These are phyloP conservation scores for Nevesoporus exiguus DNA, from an alignment of 768 basidiomycete genomes.

Conservation along the genomic window DNA sequence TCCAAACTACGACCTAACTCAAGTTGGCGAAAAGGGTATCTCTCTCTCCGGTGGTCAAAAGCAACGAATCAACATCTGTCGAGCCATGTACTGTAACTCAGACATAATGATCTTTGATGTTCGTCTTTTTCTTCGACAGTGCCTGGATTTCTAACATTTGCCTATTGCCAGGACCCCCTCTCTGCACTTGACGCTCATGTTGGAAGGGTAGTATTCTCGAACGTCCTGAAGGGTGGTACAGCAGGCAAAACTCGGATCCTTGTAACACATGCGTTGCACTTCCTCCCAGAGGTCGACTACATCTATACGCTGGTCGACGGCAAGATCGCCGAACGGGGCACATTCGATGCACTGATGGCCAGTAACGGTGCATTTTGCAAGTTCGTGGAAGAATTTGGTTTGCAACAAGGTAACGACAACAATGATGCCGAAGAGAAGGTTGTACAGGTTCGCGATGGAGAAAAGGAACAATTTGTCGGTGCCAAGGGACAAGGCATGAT, in stretches of 20 bases:
- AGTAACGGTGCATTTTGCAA: slow-evolving; percentile 64
- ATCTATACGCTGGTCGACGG: slow-evolving; percentile 80
- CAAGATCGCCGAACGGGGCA: slow-evolving; percentile 73
- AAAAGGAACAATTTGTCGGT: slow-evolving; percentile 33
- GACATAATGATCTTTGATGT: slow-evolving; percentile 85
- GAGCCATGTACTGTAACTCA: slow-evolving; percentile 81
- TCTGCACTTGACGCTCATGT: slow-evolving; percentile 94
- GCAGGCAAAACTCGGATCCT: slow-evolving; percentile 77
- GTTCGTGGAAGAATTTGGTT: slow-evolving; percentile 75
- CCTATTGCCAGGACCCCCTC: slow-evolving; percentile 58
- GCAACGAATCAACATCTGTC: slow-evolving; percentile 81
- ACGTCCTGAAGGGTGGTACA: slow-evolving; percentile 66
- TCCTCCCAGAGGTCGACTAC: slow-evolving; percentile 84
- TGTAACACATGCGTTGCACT: slow-evolving; percentile 90
- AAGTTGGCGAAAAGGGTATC: slow-evolving; percentile 86
- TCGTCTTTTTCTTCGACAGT: slow-evolving; percentile 7
- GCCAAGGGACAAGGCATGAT: slow-evolving; percentile 57
- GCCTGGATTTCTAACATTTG: neutral
- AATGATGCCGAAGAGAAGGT: slow-evolving; percentile 37
- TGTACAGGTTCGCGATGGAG: slow-evolving; percentile 30
- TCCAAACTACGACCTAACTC: slow-evolving; percentile 73
- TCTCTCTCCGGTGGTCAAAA: slow-evolving; percentile 81
- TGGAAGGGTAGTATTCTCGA: slow-evolving; percentile 81
- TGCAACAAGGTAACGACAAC: slow-evolving; percentile 47
- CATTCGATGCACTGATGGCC: slow-evolving; percentile 67